phyloP scores from a whole-genome alignment of 108 stramenopile species.

The Skeletonema menzelii region DNA sequence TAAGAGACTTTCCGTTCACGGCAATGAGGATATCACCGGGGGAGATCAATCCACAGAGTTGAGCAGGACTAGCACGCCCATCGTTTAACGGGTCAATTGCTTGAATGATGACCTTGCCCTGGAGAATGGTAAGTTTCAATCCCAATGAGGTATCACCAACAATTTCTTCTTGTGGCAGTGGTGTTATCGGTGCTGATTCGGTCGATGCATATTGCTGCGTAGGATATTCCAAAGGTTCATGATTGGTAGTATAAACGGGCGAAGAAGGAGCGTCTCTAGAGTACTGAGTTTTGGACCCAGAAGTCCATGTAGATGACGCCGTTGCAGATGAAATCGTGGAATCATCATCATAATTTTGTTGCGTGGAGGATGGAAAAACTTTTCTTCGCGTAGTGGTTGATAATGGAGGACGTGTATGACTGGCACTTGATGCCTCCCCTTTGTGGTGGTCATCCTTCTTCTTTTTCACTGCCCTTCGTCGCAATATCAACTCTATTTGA shows the following conservation, averaged over 20 bases:
- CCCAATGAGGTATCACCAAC: slow-evolving; percentile 81
- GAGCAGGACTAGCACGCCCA: slow-evolving; percentile 83
- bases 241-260: neutral
- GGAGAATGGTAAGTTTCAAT: slow-evolving; percentile 74
- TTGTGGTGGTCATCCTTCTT: neutral
- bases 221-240: neutral
- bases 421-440: neutral
- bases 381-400: slow-evolving; percentile 13
- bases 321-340: slow-evolving; percentile 36
- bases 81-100: slow-evolving; percentile 60
- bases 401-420: neutral
- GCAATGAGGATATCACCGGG: slow-evolving; percentile 78
- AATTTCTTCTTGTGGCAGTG: slow-evolving; percentile 49
- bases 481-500: slow-evolving; percentile 44
- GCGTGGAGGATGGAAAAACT: slow-evolving; percentile 12
- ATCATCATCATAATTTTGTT: slow-evolving; percentile 24
- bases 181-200: slow-evolving; percentile 1
- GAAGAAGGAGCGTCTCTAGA: neutral
- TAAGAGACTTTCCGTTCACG: slow-evolving; percentile 62
- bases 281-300: neutral
- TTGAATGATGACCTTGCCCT: slow-evolving; percentile 87
- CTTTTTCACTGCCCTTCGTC: slow-evolving; percentile 40
- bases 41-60: slow-evolving; percentile 67
- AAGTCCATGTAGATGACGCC: slow-evolving; percentile 14
- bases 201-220: neutral